Conservation (phyloP, 1,284 basidiomycete genomes). For the Xerocomus tenax region DNA sequence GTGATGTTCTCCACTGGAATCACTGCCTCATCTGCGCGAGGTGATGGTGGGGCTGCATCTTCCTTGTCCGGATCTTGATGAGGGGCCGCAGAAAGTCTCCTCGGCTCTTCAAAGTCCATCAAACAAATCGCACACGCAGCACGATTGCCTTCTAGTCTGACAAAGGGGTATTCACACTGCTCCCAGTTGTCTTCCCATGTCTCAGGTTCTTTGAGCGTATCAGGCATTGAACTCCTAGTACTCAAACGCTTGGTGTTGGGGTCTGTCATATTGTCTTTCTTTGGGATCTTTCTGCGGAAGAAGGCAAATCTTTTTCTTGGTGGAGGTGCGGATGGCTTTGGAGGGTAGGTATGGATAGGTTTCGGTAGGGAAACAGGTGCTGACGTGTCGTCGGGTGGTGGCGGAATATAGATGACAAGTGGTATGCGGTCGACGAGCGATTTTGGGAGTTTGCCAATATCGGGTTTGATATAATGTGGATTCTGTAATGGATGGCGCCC, state of each 20-base stretch:
- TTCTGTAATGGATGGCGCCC: conserved; percentile 70
- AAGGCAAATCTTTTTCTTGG: conserved; percentile 47
- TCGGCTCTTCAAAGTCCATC: conserved; percentile 73
- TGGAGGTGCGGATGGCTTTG: conserved; percentile 32
- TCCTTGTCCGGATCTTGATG: conserved; percentile 21
- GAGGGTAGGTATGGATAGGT: conserved; percentile 50
- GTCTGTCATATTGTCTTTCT: conserved; percentile 22
- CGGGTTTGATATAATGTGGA: conserved; percentile 61
- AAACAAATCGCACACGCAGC: conserved; percentile 76
- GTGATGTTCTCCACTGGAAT: conserved; percentile 35
- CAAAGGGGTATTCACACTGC: conserved; percentile 48
- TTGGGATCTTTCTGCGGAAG: conserved; percentile 32
- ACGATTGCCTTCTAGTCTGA: conserved; percentile 67
- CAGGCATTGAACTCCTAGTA: conserved; percentile 17
- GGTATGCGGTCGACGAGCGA: conserved; percentile 67
- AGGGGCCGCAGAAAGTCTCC: conserved; percentile 30
- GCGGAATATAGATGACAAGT: conserved; percentile 72
- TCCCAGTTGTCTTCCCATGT: conserved; percentile 54
- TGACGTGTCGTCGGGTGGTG: conserved; percentile 50
- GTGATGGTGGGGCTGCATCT: conserved; percentile 8
- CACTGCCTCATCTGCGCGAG: conserved; percentile 20
- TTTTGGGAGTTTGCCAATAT: conserved; percentile 64
- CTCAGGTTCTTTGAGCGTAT: conserved; percentile 33
- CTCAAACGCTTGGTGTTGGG: conserved; percentile 14
- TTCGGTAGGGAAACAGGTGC: conserved; percentile 37